Conservation (phyloP, 2,329 filamentous ascomycete genomes). For the Davidsoniella australis region DNA sequence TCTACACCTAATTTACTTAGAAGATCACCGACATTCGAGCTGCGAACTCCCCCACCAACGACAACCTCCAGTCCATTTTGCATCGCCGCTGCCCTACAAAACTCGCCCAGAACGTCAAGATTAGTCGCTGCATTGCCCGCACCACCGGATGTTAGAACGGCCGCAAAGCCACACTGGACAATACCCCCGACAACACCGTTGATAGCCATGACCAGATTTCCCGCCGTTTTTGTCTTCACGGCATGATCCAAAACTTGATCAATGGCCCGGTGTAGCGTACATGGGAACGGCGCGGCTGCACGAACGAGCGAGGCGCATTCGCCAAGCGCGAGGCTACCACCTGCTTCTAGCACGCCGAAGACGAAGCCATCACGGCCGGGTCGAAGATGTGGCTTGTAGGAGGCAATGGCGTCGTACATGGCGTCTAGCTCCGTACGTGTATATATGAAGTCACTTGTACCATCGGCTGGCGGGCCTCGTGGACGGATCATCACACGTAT, state of each 20-base stretch:
- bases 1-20: neutral
- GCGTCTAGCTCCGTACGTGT: conserved; percentile 19
- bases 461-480: conserved; percentile 19
- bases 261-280: conserved; percentile 40
- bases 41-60: conserved; percentile 34
- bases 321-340: neutral
- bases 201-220: neutral
- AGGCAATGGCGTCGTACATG: conserved; percentile 23
- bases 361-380: neutral
- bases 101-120: conserved; percentile 19
- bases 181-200: conserved; percentile 22
- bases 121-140: conserved; percentile 25
- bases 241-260: conserved; percentile 26
- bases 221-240: conserved; percentile 11
- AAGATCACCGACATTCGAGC: conserved; percentile 20
- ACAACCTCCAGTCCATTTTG: conserved; percentile 27
- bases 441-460: conserved; percentile 10
- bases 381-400: conserved; percentile 23
- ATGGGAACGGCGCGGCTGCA: conserved; percentile 25
- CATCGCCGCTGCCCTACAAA: neutral
- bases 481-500: conserved; percentile 40
- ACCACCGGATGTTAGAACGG: conserved; percentile 37
- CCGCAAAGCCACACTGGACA: conserved; percentile 28
- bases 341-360: neutral
- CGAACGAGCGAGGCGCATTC: conserved; percentile 21